Evolutionary conservation across 2,329 filamentous ascomycete species (phyloP), one percentile per base, ranked within the genome.

Genomic region (Elsinoe necatrix): DNA sequence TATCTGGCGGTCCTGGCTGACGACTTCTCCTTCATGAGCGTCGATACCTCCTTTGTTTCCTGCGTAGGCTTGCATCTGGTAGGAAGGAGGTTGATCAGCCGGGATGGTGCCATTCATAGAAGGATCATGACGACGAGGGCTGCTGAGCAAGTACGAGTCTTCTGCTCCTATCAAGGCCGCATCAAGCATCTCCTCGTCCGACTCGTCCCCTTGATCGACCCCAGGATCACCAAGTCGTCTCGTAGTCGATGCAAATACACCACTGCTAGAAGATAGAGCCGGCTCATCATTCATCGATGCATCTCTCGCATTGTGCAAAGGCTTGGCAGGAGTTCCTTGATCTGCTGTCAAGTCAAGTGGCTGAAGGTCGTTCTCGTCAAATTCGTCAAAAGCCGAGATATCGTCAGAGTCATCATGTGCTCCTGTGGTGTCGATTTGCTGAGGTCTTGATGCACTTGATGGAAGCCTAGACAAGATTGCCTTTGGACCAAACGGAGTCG

Each of bases 171-270:
- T 42, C 52, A 61, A 34, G 8, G 54, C 56, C 2, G 57, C 59
- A 20, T 62, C 59, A 9, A 62, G 50, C 57, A 62, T 58, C 2
- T 61, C 59, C 18, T 61, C 57, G 31, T 62, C 60, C 21, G 43
- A 25, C 20, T 60, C 14, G 4, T 37, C 34, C 14, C 12, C 56
- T 5, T n/a, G 4, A 1, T 11, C 25, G 20, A 14, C 18, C 14
- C 42, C 55, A 56, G 21, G 12, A 23, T 37, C 20, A n/a, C 2
- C 4, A 9, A 18, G 2, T 1, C 6, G 9, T n/a, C 20, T 21
- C 11, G 6, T 45, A 3, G 21, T 25, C 21, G 41, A 27, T 5
- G 34, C 25, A 16, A 50, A 16, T 21, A 50, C n/a, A 14, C 25
- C 25, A 16, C 27, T 34, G 45, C 29, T 34, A n/a, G 45, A 50